Evolutionary conservation across 768 basidiomycete species (phyloP).

Genomic region (Pleurotus sapidus): DNA sequence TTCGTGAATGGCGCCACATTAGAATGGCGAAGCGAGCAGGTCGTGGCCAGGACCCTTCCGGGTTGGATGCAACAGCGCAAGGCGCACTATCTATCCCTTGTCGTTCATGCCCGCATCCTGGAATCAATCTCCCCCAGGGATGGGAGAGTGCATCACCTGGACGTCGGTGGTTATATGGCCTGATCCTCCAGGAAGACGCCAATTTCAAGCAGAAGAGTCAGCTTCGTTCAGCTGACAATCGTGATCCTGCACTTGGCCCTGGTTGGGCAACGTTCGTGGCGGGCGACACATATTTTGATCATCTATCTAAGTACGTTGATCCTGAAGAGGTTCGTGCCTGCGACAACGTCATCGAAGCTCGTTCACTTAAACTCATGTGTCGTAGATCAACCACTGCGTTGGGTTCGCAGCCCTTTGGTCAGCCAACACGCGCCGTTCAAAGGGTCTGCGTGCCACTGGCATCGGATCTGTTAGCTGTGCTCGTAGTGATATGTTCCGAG

Average conservation of each 20-base stretch:
- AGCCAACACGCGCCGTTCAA: slow-evolving; percentile 19
- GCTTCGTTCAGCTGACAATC: slow-evolving; percentile 5
- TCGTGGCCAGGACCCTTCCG: slow-evolving; percentile 10
- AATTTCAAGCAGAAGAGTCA: slow-evolving; percentile 15
- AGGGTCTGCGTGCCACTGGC: slow-evolving; percentile 20
- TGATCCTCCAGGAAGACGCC: slow-evolving; percentile 15
- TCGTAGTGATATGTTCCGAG: slow-evolving; percentile 19
- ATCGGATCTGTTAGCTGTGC: slow-evolving; percentile 19
- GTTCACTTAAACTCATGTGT: slow-evolving; percentile 10
- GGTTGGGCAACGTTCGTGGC: slow-evolving; percentile 9
- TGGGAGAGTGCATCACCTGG: slow-evolving; percentile 13
- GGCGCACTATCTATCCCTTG: slow-evolving; percentile 10
- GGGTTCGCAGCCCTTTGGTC: slow-evolving; percentile 22
- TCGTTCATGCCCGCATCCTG: slow-evolving; percentile 12
- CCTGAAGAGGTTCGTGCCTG: no score
- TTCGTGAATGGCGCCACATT: slow-evolving; percentile 12
- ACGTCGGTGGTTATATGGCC: slow-evolving; percentile 13
- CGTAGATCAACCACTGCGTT: slow-evolving; percentile 23
- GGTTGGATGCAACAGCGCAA: slow-evolving; percentile 7
- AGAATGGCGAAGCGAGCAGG: slow-evolving; percentile 14
- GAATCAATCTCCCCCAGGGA: slow-evolving; percentile 9
- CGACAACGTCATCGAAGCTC: no score
- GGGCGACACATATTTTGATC: slow-evolving; percentile 2
- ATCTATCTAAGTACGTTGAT: slow-evolving; percentile 10
- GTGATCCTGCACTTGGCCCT: no score